Percentiles rank a stretch among this genome's conserved stretches.
Conservation (phyloP, 345 rosid species). For the Salix purpurea region DNA sequence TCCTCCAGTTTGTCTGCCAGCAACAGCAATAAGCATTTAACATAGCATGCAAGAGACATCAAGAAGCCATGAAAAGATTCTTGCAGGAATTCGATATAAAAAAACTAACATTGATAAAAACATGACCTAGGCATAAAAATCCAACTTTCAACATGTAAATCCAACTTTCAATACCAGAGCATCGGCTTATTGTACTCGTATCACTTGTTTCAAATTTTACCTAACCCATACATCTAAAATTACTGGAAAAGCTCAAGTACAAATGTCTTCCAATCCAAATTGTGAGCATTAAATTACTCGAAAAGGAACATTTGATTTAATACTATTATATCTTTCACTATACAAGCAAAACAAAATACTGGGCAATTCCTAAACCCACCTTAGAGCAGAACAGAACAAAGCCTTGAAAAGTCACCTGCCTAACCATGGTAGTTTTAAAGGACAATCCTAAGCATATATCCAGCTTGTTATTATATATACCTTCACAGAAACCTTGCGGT, state of each 20-base stretch:
- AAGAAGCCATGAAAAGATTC: neutral
- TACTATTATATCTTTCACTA: neutral
- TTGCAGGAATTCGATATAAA: neutral
- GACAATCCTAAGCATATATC: neutral
- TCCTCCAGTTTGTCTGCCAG: conserved; percentile 46
- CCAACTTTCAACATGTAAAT: neutral
- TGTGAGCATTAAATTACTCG: too few relatives aligned
- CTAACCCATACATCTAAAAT: neutral
- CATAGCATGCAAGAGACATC: neutral
- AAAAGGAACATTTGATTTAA: too few relatives aligned
- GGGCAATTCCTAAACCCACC: neutral
- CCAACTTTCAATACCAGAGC: conserved; percentile 36
- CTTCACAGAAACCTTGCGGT: conserved; percentile 55
- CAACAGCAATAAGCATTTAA: neutral
- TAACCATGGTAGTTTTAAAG: neutral
- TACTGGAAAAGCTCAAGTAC: too few relatives aligned
- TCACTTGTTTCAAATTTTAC: neutral
- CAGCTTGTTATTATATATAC: conserved; percentile 14
- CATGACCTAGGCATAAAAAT: neutral
- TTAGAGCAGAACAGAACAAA: neutral
- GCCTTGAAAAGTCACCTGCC: neutral
- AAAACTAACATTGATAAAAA: neutral
- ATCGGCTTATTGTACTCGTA: conserved; percentile 41
- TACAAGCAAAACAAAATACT: neutral
- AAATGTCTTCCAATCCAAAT: too few relatives aligned